Base-by-base conservation (phyloP, 257 asterid species). In the Rhazya stricta region DNA sequence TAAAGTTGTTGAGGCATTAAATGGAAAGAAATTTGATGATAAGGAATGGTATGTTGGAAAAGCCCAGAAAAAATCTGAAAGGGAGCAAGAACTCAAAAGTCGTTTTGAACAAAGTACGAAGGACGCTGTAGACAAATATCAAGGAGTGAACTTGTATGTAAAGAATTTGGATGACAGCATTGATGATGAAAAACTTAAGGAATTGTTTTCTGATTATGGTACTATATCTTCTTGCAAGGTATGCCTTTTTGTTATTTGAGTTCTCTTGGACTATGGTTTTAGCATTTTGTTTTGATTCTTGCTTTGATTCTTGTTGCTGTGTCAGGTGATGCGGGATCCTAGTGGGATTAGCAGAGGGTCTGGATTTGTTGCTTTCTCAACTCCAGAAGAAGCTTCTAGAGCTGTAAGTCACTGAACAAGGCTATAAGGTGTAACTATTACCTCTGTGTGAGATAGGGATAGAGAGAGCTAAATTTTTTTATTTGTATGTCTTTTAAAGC, bases 301-400 rank as follows among this genome's bases (percentile, higher is more conserved):
- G 6, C 42, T 1, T 30, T n/a, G 21, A 60, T 5, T 34, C 18
- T 19, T 50, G 50, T 74, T 48, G 48, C n/a, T 74, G 5, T 58
- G 23, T n/a, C 69, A 88, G 92, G 89, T 88, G 54, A 88, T 88
- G 88, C 82, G 84, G 19, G 91, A 87, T 80, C 87, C 91, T 21
- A 85, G 76, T 77, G 91, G 91, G 36, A 74, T 78, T 41, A 89
- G 91, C 84, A 82, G 88, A 77, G 91, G 94, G 34, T 87, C 94
- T 51, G 94, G 91, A n/a, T 87, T 89, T 81, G 90, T 87, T 43
- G 90, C 94, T 27, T 89, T 89, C 79, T 76, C 91, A 19, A 71
- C 88, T 36, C 81, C 88, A n/a, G 91, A 87, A 61, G 94, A 89
- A 73, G 90, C 94, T 74, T 81, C 86, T 56, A 80, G 81, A 85